Base-by-base conservation (phyloP, 208 protist genomes). In the Crithidia fasciculata region DNA sequence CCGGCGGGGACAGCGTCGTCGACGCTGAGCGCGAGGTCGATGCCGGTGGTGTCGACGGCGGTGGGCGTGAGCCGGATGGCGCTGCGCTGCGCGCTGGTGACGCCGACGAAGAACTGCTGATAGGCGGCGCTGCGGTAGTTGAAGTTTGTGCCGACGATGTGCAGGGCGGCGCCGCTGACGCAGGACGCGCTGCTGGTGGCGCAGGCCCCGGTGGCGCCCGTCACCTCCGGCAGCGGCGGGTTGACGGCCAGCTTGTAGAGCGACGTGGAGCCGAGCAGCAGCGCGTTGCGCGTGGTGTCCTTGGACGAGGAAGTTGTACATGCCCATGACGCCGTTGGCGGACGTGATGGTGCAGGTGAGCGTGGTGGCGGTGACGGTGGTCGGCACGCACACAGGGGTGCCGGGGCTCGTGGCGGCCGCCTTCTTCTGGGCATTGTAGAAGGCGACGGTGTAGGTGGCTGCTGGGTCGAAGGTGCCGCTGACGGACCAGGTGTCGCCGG, bases 281-380 rank as follows among this genome's bases (percentile, higher is more conserved):
- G 74, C 9, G 71, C 69, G 41, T 57, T 45, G 37, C 40, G 77
- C 19, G 19, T 57, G 15, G n/a, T 49, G 18, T 83, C 74, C 47
- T 70, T 60, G 45, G n/a, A 83, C 82, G 9, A 80, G 70, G 50
- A 82, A 61, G 54, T 44, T 50, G 72, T 67, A 83, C 82, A 83
- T 83, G 53, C 78, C 78, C 78, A 86, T 80, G 37, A 62, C 63
- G 52, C 66, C 57, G n/a, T 40, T 69, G 44, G 15, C 49, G 52
- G 69, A 52, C 10, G 50, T 50, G 61, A 86, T 72, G 18, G 44
- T 75, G 82, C 82, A 86, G 16, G 13, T 18, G 28, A 83, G 66
- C 43, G 55, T 53, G 52, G 60, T 83, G 44, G 47, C 69, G 44
- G 79, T 44, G 36, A 75, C 56, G 2, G 4, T 54, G 28, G 72